These are phyloP conservation scores for Solanum tacnaense DNA, from an alignment of 257 asterid species.

Conservation along the genomic window DNA sequence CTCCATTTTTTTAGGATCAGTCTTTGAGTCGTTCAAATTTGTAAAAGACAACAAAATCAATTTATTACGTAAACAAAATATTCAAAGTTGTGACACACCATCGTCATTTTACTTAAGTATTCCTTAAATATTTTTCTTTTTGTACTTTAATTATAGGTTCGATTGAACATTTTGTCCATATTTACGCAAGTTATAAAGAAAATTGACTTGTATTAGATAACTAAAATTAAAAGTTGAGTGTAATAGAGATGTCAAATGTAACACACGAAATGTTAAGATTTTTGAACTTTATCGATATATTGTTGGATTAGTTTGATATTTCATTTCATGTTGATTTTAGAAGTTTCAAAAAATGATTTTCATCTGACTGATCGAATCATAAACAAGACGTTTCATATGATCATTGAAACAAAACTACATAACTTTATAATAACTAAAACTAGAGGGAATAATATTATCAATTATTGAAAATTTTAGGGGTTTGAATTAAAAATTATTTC, in stretches of 20 bases:
- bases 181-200: not conserved
- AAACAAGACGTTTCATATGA: not conserved
- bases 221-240: not conserved
- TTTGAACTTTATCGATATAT: not conserved
- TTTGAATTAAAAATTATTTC: not conserved
- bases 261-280: not conserved
- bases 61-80: not conserved
- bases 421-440: not conserved
- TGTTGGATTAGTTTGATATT: not conserved
- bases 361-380: not conserved
- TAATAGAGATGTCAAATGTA: not conserved
- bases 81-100: not conserved
- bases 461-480: not conserved
- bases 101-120: not conserved
- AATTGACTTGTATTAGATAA: not conserved
- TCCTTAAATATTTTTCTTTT: too few species aligned
- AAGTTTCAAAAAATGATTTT: not conserved
- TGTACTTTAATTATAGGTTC: too few species aligned
- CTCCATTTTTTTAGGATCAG: not conserved
- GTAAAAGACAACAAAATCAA: not conserved
- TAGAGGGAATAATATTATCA: not conserved
- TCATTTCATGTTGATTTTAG: not conserved
- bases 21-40: not conserved
- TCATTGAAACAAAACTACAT: not conserved
- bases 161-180: not conserved